Base-by-base conservation (phyloP, 495 filamentous ascomycete species). In the Penicillium coprophilum region DNA sequence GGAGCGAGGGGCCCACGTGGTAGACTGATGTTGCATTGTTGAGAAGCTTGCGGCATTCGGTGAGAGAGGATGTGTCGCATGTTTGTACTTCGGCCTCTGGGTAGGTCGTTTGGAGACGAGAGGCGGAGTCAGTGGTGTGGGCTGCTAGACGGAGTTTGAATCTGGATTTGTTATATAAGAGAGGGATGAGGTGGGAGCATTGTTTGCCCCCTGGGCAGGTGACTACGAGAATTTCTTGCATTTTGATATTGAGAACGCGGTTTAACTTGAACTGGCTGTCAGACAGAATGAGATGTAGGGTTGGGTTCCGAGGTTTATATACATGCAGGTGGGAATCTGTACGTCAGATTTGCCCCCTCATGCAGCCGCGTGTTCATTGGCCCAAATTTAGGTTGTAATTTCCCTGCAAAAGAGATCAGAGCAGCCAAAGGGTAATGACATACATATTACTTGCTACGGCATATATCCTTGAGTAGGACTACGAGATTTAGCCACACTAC, bases 61-160 rank as follows among this genome's bases (percentile, higher is more conserved):
- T n/a, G 9, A 53, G 53, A n/a, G 52, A 48, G 15, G 57, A 31
- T n/a, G 69, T 55, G 40, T 73, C 67, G 9, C 63, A 53, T 34
- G 31, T 21, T 15, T 71, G 49, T 17, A 67, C 61, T 48, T 70
- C 65, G 27, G 62, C 58, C 13, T 63, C 30, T 7, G 69, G 67
- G 46, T 63, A 70, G 12, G 47, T 43, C 2, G 23, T 7, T 30
- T 61, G 34, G 12, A 69, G 61, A 6, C 46, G 54, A 61, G 31
- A 57, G 24, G 23, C 19, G 19, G 46, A 49, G 6, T 28, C 17
- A 15, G 55, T 17, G 36, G 57, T 62, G 53, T 62, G 58, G 15
- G 65, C 67, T 32, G 53, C 62, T 3, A 74, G 62, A 19, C 70
- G 68, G 2, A 72, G 57, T 49, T 32, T 32, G 47, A 53, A 58